Percentiles rank a stretch among this genome's conserved stretches.
These are phyloP conservation scores for Hymenoscyphus repandus DNA, from an alignment of 2,329 filamentous ascomycete species.

Conservation along the genomic window DNA sequence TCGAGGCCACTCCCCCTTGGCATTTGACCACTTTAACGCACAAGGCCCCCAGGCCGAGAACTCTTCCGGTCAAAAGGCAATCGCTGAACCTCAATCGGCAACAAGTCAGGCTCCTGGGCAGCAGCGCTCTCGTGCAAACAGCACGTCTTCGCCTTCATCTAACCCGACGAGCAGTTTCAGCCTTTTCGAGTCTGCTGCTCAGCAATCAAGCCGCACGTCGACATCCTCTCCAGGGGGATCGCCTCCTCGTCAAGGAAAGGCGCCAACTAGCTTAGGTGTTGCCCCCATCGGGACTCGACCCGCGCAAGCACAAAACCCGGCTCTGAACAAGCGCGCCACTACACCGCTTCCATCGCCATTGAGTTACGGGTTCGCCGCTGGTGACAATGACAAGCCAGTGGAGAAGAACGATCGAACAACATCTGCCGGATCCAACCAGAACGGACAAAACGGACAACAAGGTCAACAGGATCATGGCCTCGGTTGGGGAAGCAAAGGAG, in stretches of 20 bases:
- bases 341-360: slow-evolving; percentile 89
- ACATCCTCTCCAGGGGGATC: slow-evolving; percentile 82
- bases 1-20: slow-evolving; percentile 74
- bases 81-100: slow-evolving; percentile 46
- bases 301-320: slow-evolving; percentile 50
- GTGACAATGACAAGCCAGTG: slow-evolving; percentile 43
- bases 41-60: slow-evolving; percentile 28
- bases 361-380: slow-evolving; percentile 63
- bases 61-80: slow-evolving; percentile 25
- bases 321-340: slow-evolving; percentile 66
- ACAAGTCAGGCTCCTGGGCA: slow-evolving; percentile 30
- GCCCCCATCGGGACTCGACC: slow-evolving; percentile 93
- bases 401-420: slow-evolving; percentile 35
- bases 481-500: slow-evolving; percentile 70
- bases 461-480: slow-evolving; percentile 38
- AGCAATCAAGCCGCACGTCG: slow-evolving; percentile 73
- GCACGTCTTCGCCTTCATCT: slow-evolving; percentile 77
- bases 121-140: slow-evolving; percentile 66
- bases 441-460: slow-evolving; percentile 38
- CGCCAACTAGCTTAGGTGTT: slow-evolving; percentile 58
- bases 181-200: slow-evolving; percentile 53
- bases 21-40: slow-evolving; percentile 63
- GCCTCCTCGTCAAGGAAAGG: slow-evolving; percentile 64
- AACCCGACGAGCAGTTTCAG: slow-evolving; percentile 55
- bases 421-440: slow-evolving; percentile 56